phyloP scores from a whole-genome alignment of 2,329 filamentous ascomycete genomes.

The Fusarium buxicola region DNA sequence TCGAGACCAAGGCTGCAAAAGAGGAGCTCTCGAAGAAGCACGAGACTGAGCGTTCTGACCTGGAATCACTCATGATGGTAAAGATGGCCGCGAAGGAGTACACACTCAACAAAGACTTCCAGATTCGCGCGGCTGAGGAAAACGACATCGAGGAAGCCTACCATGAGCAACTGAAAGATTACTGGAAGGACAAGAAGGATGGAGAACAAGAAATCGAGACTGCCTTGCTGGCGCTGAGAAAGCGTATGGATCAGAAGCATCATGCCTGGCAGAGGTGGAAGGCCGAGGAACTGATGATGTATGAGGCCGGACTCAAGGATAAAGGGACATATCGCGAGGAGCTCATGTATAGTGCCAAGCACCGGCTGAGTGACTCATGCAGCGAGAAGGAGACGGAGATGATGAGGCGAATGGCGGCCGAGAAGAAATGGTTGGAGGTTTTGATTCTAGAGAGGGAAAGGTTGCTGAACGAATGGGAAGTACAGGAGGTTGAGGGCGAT shows the following conservation, averaged over 20 bases:
- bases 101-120: slow-evolving; percentile 55
- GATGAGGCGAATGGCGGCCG: slow-evolving; percentile 52
- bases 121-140: slow-evolving; percentile 55
- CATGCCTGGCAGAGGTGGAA: slow-evolving; percentile 56
- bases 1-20: slow-evolving; percentile 41
- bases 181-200: slow-evolving; percentile 53
- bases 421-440: slow-evolving; percentile 60
- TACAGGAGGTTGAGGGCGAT: slow-evolving; percentile 57
- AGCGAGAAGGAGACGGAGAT: slow-evolving; percentile 50
- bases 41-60: slow-evolving; percentile 46
- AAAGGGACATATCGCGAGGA: slow-evolving; percentile 55
- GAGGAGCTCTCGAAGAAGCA: slow-evolving; percentile 51
- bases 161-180: slow-evolving; percentile 51
- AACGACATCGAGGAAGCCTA: slow-evolving; percentile 59
- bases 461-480: slow-evolving; percentile 57
- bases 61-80: slow-evolving; percentile 41
- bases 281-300: slow-evolving; percentile 54
- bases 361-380: slow-evolving; percentile 46
- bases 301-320: slow-evolving; percentile 53
- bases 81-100: slow-evolving; percentile 51
- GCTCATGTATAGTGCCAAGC: slow-evolving; percentile 55
- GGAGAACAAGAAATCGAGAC: slow-evolving; percentile 48
- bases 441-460: slow-evolving; percentile 58
- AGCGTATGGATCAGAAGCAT: slow-evolving; percentile 56
- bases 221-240: slow-evolving; percentile 52